Evolutionary conservation across 2,329 filamentous ascomycete genomes (phyloP).

Genomic region (Stromatinia cepivora): DNA sequence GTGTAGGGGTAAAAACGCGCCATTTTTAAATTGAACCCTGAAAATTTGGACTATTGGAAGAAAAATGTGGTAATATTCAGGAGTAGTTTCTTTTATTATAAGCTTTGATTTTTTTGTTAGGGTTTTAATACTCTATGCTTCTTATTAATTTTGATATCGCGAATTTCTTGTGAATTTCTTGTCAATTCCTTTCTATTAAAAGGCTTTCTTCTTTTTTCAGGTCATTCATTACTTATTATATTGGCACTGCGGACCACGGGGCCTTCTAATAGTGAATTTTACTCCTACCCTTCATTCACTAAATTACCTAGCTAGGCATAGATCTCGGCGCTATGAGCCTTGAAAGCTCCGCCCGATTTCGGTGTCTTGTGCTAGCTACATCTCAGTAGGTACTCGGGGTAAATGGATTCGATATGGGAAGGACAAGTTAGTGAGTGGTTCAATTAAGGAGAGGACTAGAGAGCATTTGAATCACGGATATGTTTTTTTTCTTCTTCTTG

Average conservation of each 20-base stretch:
- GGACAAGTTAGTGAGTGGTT: too few species aligned
- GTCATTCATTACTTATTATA: background rate
- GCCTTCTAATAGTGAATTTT: background rate
- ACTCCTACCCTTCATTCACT: background rate
- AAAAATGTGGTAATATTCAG: background rate
- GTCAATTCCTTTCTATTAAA: too few species aligned
- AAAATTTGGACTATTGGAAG: background rate
- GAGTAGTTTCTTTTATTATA: too few species aligned
- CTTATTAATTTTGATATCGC: too few species aligned
- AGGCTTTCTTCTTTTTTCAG: background rate
- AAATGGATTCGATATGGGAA: background rate
- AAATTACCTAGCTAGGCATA: conserved; percentile 13
- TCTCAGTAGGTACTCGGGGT: background rate
- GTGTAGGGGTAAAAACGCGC: background rate
- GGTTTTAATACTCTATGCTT: too few species aligned
- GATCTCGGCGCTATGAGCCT: conserved; percentile 10
- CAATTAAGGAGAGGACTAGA: too few species aligned
- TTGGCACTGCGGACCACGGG: background rate
- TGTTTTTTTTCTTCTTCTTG: too few species aligned
- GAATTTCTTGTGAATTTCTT: too few species aligned
- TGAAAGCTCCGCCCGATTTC: conserved; percentile 20
- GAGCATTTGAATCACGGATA: too few species aligned
- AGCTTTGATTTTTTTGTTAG: background rate
- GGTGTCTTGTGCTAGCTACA: background rate
- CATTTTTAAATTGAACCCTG: background rate